Percentiles rank a stretch among this genome's conserved stretches.
Evolutionary conservation across 345 rosid species (phyloP).

Genomic region (Brassica rapa): DNA sequence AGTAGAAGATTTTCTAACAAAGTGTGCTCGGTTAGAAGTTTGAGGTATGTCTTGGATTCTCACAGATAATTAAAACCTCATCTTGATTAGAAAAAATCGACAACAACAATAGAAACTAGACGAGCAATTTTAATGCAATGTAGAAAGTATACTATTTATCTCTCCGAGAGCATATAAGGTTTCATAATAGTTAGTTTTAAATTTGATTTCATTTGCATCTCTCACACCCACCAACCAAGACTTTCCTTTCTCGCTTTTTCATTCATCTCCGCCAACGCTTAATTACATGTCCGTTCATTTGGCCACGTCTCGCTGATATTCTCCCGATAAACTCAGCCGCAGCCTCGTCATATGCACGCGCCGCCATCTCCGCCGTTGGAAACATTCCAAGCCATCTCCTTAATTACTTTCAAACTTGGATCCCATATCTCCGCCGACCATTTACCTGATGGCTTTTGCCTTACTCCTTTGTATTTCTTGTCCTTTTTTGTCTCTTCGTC

Average conservation of each 20-base stretch:
- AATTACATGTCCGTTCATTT: background rate
- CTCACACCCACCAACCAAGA: background rate
- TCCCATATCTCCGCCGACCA: conserved; percentile 39
- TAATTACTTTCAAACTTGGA: background rate
- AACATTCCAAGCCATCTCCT: conserved; percentile 30
- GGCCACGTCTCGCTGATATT: background rate
- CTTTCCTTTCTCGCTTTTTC: background rate
- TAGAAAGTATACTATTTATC: background rate
- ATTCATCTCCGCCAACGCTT: background rate
- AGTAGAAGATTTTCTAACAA: background rate
- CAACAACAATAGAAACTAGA: background rate
- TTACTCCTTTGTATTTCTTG: conserved; percentile 28
- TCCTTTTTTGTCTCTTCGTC: background rate
- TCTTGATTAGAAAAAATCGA: background rate
- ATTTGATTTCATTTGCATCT: too few relatives aligned
- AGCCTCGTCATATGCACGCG: background rate
- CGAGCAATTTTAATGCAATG: background rate
- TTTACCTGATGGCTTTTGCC: conserved; percentile 24
- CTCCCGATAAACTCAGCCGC: conserved; percentile 7
- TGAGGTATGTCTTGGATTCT: background rate
- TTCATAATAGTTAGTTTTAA: too few relatives aligned
- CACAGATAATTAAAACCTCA: background rate
- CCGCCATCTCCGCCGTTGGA: conserved; percentile 18
- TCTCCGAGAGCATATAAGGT: background rate
- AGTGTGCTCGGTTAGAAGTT: background rate